These are phyloP conservation scores for Dissophora globulifera DNA, from an alignment of 192 early-diverging fungal species.

Conservation along the genomic window DNA sequence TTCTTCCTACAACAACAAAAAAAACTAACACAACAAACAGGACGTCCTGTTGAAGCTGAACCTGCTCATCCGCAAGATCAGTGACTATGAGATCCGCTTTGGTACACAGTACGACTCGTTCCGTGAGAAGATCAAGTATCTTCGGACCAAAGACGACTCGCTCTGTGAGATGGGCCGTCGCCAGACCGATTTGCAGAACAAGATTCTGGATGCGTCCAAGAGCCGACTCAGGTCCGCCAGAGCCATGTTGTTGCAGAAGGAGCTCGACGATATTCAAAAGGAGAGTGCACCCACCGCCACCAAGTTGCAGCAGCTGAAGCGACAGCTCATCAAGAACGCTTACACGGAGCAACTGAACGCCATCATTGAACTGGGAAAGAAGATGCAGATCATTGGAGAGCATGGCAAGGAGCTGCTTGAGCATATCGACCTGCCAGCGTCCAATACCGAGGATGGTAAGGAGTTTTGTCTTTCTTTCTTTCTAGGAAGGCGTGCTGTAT, in stretches of 20 bases:
- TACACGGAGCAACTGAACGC: constrained; percentile 47
- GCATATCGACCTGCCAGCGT: constrained; percentile 42
- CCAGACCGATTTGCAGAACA: constrained; percentile 40
- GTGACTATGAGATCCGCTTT: constrained; percentile 50
- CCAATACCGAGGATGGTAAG: constrained; percentile 28
- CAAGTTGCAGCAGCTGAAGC: constrained; percentile 34
- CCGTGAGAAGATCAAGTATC: constrained; percentile 52
- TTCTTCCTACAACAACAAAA: too few species aligned
- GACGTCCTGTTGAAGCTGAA: constrained; percentile 51
- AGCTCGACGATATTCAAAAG: constrained; percentile 43
- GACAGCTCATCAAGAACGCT: constrained; percentile 38
- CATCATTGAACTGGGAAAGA: constrained; percentile 45
- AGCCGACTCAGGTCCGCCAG: constrained; percentile 32
- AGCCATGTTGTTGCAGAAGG: constrained; percentile 29
- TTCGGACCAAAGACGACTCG: constrained; percentile 53
- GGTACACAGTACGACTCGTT: constrained; percentile 48
- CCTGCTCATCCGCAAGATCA: constrained; percentile 51
- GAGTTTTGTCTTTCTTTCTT: too few species aligned
- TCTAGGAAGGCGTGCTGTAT: too few species aligned
- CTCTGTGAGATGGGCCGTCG: constrained; percentile 51
- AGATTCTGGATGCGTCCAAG: constrained; percentile 42
- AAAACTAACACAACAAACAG: too few species aligned
- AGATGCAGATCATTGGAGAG: constrained; percentile 54
- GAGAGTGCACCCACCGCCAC: constrained; percentile 31
- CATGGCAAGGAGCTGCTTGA: constrained; percentile 45